Base-by-base conservation (phyloP, 1,284 basidiomycete genomes). In the Marasmius sp. region DNA sequence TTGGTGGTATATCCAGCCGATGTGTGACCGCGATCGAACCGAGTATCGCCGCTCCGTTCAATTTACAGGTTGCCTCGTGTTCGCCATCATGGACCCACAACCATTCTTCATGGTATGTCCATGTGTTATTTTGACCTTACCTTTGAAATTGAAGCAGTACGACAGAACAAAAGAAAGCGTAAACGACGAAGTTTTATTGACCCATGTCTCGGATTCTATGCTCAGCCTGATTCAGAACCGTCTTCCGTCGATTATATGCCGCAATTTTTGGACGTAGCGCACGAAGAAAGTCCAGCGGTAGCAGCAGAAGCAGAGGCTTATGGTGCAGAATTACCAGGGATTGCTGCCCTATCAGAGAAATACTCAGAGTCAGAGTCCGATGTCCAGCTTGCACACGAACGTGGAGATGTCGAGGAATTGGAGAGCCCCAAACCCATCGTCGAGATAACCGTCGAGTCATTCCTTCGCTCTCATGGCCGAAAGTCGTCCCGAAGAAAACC, bases 161-260 rank as follows among this genome's bases (percentile, higher is more conserved):
- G 10, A 11, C 8, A 54, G 52, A 36, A 37, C 9, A 54, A n/a
- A 37, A 38, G 52, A 37, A 54, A 54, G 16, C 52, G 52, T n/a
- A 54, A 54, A 37, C 52, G 52, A 37, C 34, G 16, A n/a, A 47
- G n/a, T 54, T 34, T n/a, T n/a, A 54, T 54, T 12, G 52, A 54
- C 20, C 52, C 52, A 36, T 54, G 52, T 34, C 52, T 54, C 16
- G 52, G 52, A 33, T 54, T 37, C 20, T 37, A 54, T 37, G 34
- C 14, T 20, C 18, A 11, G 11, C 48, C 11, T 11, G 18, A n/a
- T 6, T 27, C 48, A 49, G 48, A 49, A n/a, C 10, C 48, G 12
- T 18, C 43, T 45, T 18, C 43, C 18, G 18, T 18, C 6, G 43
- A 27, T 5, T 27, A 27, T 27, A 27, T 27, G 27, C 27, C 27